These are phyloP conservation scores for Rhododendron mucronatum DNA, from an alignment of 148 eudicot genomes.

Conservation along the genomic window DNA sequence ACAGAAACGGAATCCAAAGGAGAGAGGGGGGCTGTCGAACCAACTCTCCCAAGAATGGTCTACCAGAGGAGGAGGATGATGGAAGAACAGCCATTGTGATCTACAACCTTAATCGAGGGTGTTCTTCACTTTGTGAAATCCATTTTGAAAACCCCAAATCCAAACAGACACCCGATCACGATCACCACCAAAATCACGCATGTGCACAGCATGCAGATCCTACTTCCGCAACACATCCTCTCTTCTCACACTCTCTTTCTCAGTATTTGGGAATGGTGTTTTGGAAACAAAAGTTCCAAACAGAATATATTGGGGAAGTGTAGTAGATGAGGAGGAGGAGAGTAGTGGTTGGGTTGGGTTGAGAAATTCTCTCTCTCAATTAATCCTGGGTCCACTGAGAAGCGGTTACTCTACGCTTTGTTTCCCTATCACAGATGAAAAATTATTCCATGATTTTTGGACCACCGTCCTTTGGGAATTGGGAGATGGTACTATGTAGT, in stretches of 20 bases:
- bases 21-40: conserved; percentile 17
- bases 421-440: neutral
- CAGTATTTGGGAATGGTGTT: neutral
- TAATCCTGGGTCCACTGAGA: neutral
- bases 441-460: neutral
- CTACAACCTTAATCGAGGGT: conserved; percentile 7
- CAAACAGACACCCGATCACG: conserved; percentile 39
- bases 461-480: too few species aligned
- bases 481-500: too few species aligned
- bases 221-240: conserved; percentile 46
- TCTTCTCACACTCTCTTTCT: neutral
- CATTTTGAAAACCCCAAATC: conserved; percentile 62
- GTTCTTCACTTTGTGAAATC: conserved; percentile 41
- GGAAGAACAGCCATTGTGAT: neutral
- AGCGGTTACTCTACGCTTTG: conserved; percentile 6
- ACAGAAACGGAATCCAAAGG: neutral
- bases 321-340: neutral
- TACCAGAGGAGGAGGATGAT: conserved; percentile 3
- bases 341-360: neutral
- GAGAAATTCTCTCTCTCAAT: neutral
- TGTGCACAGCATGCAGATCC: conserved; percentile 42
- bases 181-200: conserved; percentile 41
- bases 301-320: neutral
- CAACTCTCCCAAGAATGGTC: conserved; percentile 30
- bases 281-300: neutral